Conservation (phyloP, 139 green algal genomes). For the Yamagishiella unicocca region DNA sequence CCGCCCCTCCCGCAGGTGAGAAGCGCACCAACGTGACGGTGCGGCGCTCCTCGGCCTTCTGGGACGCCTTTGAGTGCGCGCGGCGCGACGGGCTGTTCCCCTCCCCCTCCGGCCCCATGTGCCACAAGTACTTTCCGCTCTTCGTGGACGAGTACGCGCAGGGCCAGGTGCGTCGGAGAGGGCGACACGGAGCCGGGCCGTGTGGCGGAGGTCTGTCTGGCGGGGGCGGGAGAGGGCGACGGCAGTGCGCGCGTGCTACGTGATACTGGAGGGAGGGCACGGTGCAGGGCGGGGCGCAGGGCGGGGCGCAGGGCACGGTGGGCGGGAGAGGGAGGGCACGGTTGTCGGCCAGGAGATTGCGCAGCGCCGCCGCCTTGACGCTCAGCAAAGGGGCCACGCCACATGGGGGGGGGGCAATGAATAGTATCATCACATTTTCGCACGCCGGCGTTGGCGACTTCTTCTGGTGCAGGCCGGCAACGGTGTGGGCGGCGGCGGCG, state of each 20-base stretch:
- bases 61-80: constrained; percentile 45
- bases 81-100: constrained; percentile 10
- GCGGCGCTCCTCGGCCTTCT: constrained; percentile 42
- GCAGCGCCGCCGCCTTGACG: no score
- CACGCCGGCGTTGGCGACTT: no score
- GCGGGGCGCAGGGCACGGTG: no score
- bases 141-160: constrained; percentile 59
- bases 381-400: no score
- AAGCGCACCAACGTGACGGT: constrained; percentile 41
- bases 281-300: no score
- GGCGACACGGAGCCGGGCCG: not conserved
- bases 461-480: not conserved
- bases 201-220: not conserved
- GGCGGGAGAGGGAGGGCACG: no score
- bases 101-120: not conserved
- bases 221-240: no score
- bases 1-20: constrained; percentile 42
- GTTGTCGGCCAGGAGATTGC: no score
- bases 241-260: no score
- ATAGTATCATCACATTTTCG: not conserved
- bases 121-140: constrained; percentile 61
- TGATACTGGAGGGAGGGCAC: no score
- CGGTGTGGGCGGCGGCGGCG: not conserved
- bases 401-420: no score
- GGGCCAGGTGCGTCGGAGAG: not conserved